A percentile compares a stretch with the other conserved stretches of the same genome.
Evolutionary conservation across 306 rosid species (phyloP).

Genomic region (Rosa chinensis): DNA sequence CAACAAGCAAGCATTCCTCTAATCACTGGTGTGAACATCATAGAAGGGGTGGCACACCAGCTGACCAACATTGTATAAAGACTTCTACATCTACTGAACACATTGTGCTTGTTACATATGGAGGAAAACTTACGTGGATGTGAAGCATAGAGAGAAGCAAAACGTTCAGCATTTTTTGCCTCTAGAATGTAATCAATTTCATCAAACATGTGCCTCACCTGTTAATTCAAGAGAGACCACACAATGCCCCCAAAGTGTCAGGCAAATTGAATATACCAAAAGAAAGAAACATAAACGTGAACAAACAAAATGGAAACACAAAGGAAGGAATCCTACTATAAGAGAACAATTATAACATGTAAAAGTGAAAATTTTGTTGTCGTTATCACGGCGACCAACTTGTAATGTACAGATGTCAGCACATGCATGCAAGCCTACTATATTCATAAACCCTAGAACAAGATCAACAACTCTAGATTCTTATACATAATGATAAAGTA

Average conservation of each 20-base stretch:
- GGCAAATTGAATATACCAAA: slow-evolving; percentile 18
- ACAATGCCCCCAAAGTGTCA: not conserved
- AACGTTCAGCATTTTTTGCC: slow-evolving; percentile 93
- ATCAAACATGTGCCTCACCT: slow-evolving; percentile 99
- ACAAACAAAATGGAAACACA: not conserved
- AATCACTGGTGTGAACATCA: not conserved
- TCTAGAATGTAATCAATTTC: slow-evolving; percentile 89
- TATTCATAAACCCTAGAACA: not conserved
- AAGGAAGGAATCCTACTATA: not conserved
- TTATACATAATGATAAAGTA: slow-evolving; percentile 4
- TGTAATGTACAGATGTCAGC: not conserved
- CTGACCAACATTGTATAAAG: not conserved
- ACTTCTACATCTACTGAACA: not conserved
- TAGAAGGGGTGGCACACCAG: not conserved
- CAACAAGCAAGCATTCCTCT: not conserved
- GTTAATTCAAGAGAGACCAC: slow-evolving; percentile 37
- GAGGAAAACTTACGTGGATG: slow-evolving; percentile 54
- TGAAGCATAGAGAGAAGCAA: slow-evolving; percentile 69
- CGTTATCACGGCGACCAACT: not conserved
- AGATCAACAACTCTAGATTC: not conserved
- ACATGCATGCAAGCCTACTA: not conserved
- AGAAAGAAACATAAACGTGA: slow-evolving; percentile 5
- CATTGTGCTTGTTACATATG: not conserved
- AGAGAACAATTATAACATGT: not conserved
- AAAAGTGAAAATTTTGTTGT: not conserved